These are phyloP conservation scores for Colletotrichum shisoi DNA, from an alignment of 2,329 filamentous ascomycete species.

Conservation along the genomic window DNA sequence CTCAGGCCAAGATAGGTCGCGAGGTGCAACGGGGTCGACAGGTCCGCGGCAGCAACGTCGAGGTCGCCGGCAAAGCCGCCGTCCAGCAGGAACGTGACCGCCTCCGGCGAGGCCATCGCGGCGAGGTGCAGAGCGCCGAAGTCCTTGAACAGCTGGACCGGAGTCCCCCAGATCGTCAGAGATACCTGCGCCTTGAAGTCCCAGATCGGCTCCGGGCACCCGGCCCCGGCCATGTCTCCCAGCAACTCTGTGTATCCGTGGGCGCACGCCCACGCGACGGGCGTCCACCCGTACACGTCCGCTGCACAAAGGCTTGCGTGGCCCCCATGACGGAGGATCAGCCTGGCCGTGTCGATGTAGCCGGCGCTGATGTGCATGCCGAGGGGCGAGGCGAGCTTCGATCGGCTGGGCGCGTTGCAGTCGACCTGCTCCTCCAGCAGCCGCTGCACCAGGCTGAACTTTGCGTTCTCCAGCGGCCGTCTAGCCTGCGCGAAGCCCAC, in stretches of 20 bases:
- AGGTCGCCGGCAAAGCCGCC: neutral
- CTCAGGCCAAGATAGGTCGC: neutral
- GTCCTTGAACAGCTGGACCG: neutral
- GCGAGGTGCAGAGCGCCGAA: conserved; percentile 3
- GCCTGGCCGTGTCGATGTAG: neutral
- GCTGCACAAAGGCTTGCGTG: neutral
- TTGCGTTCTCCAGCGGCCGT: neutral
- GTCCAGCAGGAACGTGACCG: conserved; percentile 2
- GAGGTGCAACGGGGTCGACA: conserved; percentile 4
- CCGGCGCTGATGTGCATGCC: conserved; percentile 4
- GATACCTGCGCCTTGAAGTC: conserved; percentile 1
- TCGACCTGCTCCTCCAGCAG: neutral
- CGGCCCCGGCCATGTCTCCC: neutral
- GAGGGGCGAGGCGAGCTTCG: neutral
- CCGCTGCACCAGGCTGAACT: neutral
- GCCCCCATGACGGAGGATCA: conserved; percentile 3
- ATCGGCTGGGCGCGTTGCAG: neutral
- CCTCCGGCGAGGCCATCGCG: conserved; percentile 8
- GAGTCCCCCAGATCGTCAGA: neutral
- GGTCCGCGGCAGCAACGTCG: neutral
- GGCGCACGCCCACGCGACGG: conserved; percentile 11
- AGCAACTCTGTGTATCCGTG: conserved; percentile 7
- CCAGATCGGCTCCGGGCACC: conserved; percentile 3
- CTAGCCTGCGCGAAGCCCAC: neutral
- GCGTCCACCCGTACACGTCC: conserved; percentile 20